A percentile compares a stretch with the other conserved stretches of the same genome.
These are phyloP conservation scores for Mucor mucedo DNA, from an alignment of 371 early-diverging fungal genomes.

Conservation along the genomic window DNA sequence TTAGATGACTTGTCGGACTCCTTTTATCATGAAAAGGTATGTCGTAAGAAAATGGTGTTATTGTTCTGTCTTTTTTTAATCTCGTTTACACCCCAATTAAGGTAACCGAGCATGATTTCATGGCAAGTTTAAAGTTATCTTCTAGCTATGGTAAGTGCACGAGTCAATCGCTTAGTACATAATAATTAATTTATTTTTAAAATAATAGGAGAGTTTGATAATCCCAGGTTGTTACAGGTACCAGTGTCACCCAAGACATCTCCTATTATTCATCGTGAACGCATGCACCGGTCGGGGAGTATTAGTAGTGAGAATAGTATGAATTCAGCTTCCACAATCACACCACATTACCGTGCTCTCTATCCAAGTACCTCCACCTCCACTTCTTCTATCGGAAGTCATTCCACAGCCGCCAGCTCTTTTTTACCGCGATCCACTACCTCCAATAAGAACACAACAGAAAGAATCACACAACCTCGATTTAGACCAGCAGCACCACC, in stretches of 20 bases:
- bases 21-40: neutral
- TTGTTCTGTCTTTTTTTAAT: neutral
- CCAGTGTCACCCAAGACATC: slow-evolving; percentile 15
- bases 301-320: slow-evolving; percentile 29
- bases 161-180: neutral
- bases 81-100: neutral
- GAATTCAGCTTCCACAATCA: slow-evolving; percentile 25
- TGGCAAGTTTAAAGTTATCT: slow-evolving; percentile 6
- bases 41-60: neutral
- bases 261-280: slow-evolving; percentile 2
- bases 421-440: slow-evolving; percentile 1
- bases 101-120: slow-evolving; percentile 12
- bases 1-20: slow-evolving; percentile 8
- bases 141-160: slow-evolving; percentile 6
- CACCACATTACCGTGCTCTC: neutral
- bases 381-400: slow-evolving; percentile 25
- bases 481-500: neutral
- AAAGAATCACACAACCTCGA: neutral
- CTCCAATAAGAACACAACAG: neutral
- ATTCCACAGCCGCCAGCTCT: slow-evolving; percentile 13
- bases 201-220: neutral
- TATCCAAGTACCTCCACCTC: slow-evolving; percentile 28
- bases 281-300: slow-evolving; percentile 24
- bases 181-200: neutral
- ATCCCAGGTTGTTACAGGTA: slow-evolving; percentile 2